Conservation (phyloP, 2,329 filamentous ascomycete genomes). For the Fusarium longipes region DNA sequence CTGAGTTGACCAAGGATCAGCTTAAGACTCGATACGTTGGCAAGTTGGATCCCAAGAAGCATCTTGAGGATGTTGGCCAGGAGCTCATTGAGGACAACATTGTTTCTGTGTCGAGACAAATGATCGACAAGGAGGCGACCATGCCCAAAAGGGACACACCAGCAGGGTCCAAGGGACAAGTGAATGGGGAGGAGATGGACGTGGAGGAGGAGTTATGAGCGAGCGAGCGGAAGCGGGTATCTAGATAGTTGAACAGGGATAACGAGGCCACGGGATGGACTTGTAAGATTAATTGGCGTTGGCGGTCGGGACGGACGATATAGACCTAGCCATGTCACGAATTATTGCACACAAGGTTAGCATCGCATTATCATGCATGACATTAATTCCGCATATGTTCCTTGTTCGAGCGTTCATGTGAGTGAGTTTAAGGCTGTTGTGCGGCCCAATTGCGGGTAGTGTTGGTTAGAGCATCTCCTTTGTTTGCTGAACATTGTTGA, state of each 20-base stretch:
- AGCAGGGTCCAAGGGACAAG: slow-evolving; percentile 59
- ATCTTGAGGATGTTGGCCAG: slow-evolving; percentile 95
- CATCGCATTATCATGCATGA: slow-evolving; percentile 41
- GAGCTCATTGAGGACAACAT: slow-evolving; percentile 99
- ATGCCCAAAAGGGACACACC: slow-evolving; percentile 77
- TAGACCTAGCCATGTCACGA: slow-evolving; percentile 44
- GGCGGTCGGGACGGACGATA: slow-evolving; percentile 46
- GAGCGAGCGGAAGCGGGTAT: slow-evolving; percentile 34
- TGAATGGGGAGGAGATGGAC: slow-evolving; percentile 74
- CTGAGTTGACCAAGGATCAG: slow-evolving; percentile 95
- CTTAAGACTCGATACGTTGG: slow-evolving; percentile 98
- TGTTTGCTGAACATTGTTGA: slow-evolving; percentile 8
- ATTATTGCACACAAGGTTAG: slow-evolving; percentile 40
- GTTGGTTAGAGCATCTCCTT: slow-evolving; percentile 1
- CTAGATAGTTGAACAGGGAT: slow-evolving; percentile 16
- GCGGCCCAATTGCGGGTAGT: background rate
- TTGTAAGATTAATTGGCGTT: slow-evolving; percentile 52
- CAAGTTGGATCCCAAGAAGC: slow-evolving; percentile 99
- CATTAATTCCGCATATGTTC: slow-evolving; percentile 32
- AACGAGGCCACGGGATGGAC: slow-evolving; percentile 42
- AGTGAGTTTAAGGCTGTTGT: background rate
- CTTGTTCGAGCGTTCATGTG: background rate
- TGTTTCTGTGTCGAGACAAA: slow-evolving; percentile 95
- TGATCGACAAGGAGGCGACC: slow-evolving; percentile 99
- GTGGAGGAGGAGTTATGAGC: slow-evolving; percentile 68